Percentiles rank a stretch among this genome's conserved stretches.
These are phyloP conservation scores for Arachnomyces sp. DNA, from an alignment of 2,329 filamentous ascomycete species.

Conservation along the genomic window DNA sequence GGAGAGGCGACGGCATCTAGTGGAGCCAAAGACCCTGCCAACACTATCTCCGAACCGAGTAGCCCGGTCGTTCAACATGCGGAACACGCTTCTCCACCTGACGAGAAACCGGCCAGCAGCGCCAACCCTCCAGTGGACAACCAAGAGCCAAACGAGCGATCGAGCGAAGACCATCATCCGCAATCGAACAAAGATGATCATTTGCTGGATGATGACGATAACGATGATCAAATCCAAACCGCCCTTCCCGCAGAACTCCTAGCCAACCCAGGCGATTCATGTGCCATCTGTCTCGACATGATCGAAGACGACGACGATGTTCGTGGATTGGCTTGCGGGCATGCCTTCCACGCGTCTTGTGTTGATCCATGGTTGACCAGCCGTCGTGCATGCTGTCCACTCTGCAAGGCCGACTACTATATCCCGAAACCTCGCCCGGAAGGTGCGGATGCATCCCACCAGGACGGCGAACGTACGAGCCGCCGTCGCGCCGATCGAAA, in stretches of 20 bases:
- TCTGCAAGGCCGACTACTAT: constrained; percentile 98
- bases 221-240: constrained; percentile 69
- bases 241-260: constrained; percentile 75
- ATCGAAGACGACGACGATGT: constrained; percentile 95
- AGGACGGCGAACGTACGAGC: constrained; percentile 8
- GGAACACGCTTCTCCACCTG: neutral
- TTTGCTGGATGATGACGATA: constrained; percentile 65
- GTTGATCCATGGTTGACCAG: constrained; percentile 95
- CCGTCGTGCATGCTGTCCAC: constrained; percentile 86
- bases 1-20: neutral
- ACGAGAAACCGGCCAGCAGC: constrained; percentile 10
- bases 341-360: constrained; percentile 93
- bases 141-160: constrained; percentile 10
- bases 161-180: constrained; percentile 18
- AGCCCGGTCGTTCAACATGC: neutral
- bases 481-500: constrained; percentile 18
- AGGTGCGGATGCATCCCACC: constrained; percentile 22
- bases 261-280: constrained; percentile 78
- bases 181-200: constrained; percentile 45
- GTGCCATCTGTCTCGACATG: constrained; percentile 90
- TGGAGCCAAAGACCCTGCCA: neutral
- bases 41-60: neutral
- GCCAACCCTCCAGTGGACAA: constrained; percentile 7
- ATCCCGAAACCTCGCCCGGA: constrained; percentile 79
- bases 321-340: constrained; percentile 88